Conservation (phyloP, 2,329 filamentous ascomycete species). For the Pseudofabraea citricarpa region DNA sequence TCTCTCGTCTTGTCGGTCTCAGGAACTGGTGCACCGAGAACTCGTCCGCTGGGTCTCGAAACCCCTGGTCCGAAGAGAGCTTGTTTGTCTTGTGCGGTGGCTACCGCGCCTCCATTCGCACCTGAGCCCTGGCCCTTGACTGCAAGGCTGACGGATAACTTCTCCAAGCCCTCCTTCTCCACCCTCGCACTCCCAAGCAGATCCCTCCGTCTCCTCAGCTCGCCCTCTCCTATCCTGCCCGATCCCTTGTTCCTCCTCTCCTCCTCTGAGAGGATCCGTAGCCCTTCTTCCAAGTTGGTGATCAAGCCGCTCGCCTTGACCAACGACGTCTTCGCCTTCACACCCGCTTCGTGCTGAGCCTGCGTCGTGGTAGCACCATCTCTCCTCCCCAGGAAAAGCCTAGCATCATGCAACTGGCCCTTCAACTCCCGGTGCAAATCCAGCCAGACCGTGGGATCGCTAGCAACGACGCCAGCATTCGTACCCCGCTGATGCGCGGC, state of each 20-base stretch:
- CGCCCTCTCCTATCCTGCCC: constrained; percentile 61
- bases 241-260: constrained; percentile 25
- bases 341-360: constrained; percentile 58
- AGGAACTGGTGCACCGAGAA: constrained; percentile 66
- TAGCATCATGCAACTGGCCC: constrained; percentile 60
- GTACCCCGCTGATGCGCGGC: constrained; percentile 21
- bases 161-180: constrained; percentile 72
- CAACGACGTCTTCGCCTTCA: constrained; percentile 70
- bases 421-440: constrained; percentile 74
- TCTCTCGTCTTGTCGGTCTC: constrained; percentile 76
- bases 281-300: constrained; percentile 58
- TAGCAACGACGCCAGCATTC: constrained; percentile 17
- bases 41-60: constrained; percentile 48
- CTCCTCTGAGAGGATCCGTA: constrained; percentile 51
- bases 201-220: constrained; percentile 67
- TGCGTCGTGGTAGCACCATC: constrained; percentile 54
- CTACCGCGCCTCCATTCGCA: constrained; percentile 13
- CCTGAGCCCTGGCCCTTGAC: constrained; percentile 34
- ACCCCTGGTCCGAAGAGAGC: constrained; percentile 39
- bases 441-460: constrained; percentile 56
- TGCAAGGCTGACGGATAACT: constrained; percentile 57
- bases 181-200: constrained; percentile 64
- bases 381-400: constrained; percentile 60
- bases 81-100: constrained; percentile 34
- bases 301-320: constrained; percentile 64